Evolutionary conservation across 805 yeast species (phyloP).

Genomic region (Metschnikowia rubicola): DNA sequence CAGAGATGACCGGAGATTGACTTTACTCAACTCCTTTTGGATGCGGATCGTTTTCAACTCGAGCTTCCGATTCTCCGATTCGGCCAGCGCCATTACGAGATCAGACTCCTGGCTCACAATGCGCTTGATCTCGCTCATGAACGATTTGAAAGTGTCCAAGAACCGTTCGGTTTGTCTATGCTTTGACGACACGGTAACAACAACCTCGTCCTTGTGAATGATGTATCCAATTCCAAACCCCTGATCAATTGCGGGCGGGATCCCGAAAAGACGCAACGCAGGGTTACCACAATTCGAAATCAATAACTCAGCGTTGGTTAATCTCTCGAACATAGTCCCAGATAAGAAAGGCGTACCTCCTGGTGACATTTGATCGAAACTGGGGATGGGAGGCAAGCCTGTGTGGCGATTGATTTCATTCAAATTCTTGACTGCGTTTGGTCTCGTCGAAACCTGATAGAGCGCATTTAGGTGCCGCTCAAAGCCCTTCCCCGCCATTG

Average conservation of each 20-base stretch:
- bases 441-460: conserved; percentile 51
- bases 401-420: conserved; percentile 36
- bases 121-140: conserved; percentile 54
- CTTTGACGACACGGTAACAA: conserved; percentile 81
- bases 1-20: conserved; percentile 19
- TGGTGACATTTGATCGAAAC: conserved; percentile 6
- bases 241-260: conserved; percentile 85
- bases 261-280: conserved; percentile 80
- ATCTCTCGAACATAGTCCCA: conserved; percentile 31
- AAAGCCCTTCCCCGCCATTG: conserved; percentile 64
- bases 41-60: conserved; percentile 35
- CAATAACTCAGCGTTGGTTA: conserved; percentile 36
- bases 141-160: conserved; percentile 62
- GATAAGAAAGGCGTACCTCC: conserved; percentile 30
- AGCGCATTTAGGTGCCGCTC: conserved; percentile 70
- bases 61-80: conserved; percentile 29
- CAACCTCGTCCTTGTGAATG: conserved; percentile 72
- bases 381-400: conserved; percentile 17
- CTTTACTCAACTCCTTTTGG: conserved; percentile 32
- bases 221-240: conserved; percentile 95
- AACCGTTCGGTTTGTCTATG: conserved; percentile 84
- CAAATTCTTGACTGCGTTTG: conserved; percentile 33
- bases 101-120: conserved; percentile 40
- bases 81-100: conserved; percentile 28
- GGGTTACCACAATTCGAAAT: conserved; percentile 85